Evolutionary conservation across 345 rosid genomes (phyloP).

Genomic region (Populus euphratica): DNA sequence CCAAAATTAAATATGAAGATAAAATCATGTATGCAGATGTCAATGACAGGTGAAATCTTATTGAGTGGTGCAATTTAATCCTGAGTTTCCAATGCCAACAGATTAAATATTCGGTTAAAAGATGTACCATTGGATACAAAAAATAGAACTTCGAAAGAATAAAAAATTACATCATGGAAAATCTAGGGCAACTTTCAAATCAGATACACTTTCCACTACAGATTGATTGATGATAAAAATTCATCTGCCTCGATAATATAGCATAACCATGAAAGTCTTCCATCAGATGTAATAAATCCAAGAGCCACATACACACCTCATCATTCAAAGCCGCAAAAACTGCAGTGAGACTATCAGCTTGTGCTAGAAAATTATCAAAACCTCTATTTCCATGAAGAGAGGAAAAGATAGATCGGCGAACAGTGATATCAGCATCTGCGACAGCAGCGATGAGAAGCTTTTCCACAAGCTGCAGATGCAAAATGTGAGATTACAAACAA

Average conservation of each 20-base stretch:
- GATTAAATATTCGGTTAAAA: neutral
- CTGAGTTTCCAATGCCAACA: neutral
- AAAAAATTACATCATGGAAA: neutral
- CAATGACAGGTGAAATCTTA: neutral
- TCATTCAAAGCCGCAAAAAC: conserved; percentile 97
- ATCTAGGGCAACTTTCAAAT: neutral
- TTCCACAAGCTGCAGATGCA: conserved; percentile 81
- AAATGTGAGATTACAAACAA: conserved; percentile 25
- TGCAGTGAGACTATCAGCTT: conserved; percentile 94
- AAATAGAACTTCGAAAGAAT: neutral
- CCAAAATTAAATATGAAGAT: neutral
- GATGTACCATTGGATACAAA: neutral
- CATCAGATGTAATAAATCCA: neutral
- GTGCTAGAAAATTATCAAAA: conserved; percentile 91
- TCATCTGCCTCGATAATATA: neutral
- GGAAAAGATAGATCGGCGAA: conserved; percentile 83
- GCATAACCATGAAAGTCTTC: neutral
- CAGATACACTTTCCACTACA: neutral
- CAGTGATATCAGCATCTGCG: conserved; percentile 94
- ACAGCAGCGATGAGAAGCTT: conserved; percentile 95
- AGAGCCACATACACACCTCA: conserved; percentile 49
- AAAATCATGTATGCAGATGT: neutral
- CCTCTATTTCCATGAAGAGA: conserved; percentile 75
- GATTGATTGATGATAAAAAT: neutral
- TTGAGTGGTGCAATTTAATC: neutral